These are phyloP conservation scores for Leishmania mexicana DNA, from an alignment of 208 protist species.

Conservation along the genomic window DNA sequence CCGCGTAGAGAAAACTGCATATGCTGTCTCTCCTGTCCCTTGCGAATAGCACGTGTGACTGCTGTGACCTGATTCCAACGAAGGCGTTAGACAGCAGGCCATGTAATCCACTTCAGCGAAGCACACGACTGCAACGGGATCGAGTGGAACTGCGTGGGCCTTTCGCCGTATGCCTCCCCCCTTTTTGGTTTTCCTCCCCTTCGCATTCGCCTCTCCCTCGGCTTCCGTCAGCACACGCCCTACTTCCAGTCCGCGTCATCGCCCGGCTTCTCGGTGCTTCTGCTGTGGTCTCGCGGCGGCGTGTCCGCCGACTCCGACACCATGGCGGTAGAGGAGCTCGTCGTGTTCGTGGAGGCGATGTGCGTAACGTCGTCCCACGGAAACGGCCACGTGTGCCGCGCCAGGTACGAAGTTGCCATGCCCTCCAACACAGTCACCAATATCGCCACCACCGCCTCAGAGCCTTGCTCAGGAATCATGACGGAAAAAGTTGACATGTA, in stretches of 20 bases:
- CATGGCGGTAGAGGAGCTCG: slow-evolving; percentile 29
- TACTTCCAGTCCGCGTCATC: slow-evolving; percentile 15
- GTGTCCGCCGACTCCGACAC: slow-evolving; percentile 25
- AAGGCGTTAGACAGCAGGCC: neutral
- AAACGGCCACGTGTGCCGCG: slow-evolving; percentile 74
- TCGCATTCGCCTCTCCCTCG: neutral
- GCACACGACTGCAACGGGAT: neutral
- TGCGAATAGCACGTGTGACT: neutral
- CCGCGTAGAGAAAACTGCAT: neutral
- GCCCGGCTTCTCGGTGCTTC: neutral
- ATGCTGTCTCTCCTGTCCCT: neutral
- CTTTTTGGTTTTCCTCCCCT: neutral
- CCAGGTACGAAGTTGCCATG: slow-evolving; percentile 62
- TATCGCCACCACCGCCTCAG: slow-evolving; percentile 51
- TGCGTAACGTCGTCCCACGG: slow-evolving; percentile 21
- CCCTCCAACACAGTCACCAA: slow-evolving; percentile 52
- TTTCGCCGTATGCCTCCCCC: neutral
- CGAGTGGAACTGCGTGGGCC: neutral
- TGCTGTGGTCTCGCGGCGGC: slow-evolving; percentile 4
- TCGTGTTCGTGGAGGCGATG: slow-evolving; percentile 10
- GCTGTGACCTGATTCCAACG: neutral
- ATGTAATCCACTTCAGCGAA: neutral
- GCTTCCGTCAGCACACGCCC: neutral
- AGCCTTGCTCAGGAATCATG: slow-evolving; percentile 72
- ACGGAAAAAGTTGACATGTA: slow-evolving; percentile 76